These are phyloP conservation scores for Claviceps sp. DNA, from an alignment of 2,329 filamentous ascomycete genomes.

Conservation along the genomic window DNA sequence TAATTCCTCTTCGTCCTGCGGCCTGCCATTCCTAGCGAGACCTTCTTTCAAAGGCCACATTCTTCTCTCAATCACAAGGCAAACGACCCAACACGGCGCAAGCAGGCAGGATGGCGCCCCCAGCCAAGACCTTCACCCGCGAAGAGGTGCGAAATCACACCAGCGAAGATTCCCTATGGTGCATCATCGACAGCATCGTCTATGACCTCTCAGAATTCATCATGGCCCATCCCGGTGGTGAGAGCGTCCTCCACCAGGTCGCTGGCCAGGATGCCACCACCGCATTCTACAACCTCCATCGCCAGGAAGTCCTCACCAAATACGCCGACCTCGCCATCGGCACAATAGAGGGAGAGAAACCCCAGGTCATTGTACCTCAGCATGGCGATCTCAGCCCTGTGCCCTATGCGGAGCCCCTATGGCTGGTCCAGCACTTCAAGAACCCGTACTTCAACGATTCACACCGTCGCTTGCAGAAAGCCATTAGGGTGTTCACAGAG, in stretches of 20 bases:
- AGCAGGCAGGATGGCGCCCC: slow-evolving; percentile 20
- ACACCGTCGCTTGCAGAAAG: slow-evolving; percentile 54
- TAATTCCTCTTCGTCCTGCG: not conserved
- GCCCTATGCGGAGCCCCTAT: slow-evolving; percentile 75
- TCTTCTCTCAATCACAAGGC: not conserved
- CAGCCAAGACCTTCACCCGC: slow-evolving; percentile 40
- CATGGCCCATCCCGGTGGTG: slow-evolving; percentile 73
- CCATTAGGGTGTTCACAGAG: slow-evolving; percentile 61
- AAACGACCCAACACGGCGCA: not conserved
- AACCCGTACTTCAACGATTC: slow-evolving; percentile 70
- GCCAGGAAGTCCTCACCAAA: slow-evolving; percentile 76
- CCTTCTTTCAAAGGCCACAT: not conserved
- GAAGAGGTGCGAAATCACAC: slow-evolving; percentile 64
- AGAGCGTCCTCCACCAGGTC: slow-evolving; percentile 65
- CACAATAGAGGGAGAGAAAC: slow-evolving; percentile 59
- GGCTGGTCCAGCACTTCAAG: slow-evolving; percentile 66
- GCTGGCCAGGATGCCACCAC: slow-evolving; percentile 70
- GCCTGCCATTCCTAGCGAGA: not conserved
- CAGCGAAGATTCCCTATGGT: slow-evolving; percentile 63
- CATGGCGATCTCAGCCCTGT: slow-evolving; percentile 62
- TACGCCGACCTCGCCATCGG: slow-evolving; percentile 66
- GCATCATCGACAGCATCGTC: slow-evolving; percentile 75
- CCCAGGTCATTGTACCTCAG: slow-evolving; percentile 56
- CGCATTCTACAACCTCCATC: slow-evolving; percentile 84
- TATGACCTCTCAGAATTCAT: slow-evolving; percentile 80